Evolutionary conservation across 352 stramenopile genomes (phyloP), one percentile per base, ranked within the genome.

Genomic region (Globisporangium canariense): DNA sequence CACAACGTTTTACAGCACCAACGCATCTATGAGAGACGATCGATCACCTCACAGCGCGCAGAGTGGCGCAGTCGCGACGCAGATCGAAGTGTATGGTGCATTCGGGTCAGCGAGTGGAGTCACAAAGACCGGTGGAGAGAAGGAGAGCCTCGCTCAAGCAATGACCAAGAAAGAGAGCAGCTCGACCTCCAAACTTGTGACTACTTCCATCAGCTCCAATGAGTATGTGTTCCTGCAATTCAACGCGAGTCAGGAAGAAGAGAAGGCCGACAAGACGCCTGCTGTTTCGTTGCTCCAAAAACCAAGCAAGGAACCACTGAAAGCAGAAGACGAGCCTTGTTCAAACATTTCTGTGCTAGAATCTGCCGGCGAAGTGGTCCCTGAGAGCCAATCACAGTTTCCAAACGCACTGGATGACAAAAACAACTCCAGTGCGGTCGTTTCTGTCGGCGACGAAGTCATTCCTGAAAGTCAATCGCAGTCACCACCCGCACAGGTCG

Each of bases 31-130:
- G 38, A 43, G 13, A 38, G 20, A 41, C 11, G 55, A 64, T 45
- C 40, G n/a, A n/a, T 58, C 51, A 9, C 38, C 36, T 4, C 49
- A 57, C 47, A 34, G 49, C 34, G n/a, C 58, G 2, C 34, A 54
- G 11, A 32, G 32, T 38, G 36, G 46, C 10, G 32, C 38, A 5
- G 49, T 64, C 9, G 55, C 63, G 9, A 54, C 56, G 16, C 56
- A 68, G 22, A 60, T 63, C 25, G 63, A 49, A 16, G 63, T 68
- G 36, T 68, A 68, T 25, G 63, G 38, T 20, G 63, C 63, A 25
- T 68, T 68, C 36, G 63, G 63, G 14, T 64, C 63, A 34, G 46
- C 46, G 11, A 53, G 45, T 28, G 54, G 22, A 1, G 47, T 38
- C 36, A n/a, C 22, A 20, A 62, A 38, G 38, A 25, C 43, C 34